phyloP scores from a whole-genome alignment of 2,329 filamentous ascomycete species.

The Alternaria sp. region DNA sequence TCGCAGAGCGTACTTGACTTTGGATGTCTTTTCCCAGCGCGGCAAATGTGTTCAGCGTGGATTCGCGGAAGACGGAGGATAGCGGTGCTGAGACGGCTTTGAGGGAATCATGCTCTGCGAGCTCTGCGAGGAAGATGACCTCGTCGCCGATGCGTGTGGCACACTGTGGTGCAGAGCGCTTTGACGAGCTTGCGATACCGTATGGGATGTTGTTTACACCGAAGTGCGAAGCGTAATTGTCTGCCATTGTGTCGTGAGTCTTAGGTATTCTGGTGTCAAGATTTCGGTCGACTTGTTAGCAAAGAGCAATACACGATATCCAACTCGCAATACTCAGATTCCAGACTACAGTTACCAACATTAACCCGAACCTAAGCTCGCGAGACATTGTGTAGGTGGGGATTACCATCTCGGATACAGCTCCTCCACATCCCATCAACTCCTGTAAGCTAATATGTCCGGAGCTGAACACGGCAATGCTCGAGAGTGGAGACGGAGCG shows the following conservation, averaged over 20 bases:
- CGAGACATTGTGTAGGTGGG: background rate
- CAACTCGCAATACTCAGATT: background rate
- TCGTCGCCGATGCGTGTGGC: constrained; percentile 60
- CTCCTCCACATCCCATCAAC: constrained; percentile 20
- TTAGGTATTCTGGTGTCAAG: background rate
- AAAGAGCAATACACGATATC: background rate
- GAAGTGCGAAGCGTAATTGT: constrained; percentile 36
- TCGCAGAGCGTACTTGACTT: constrained; percentile 48
- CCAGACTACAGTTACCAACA: background rate
- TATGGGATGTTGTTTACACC: constrained; percentile 42
- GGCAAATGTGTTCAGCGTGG: constrained; percentile 58
- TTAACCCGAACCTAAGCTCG: background rate
- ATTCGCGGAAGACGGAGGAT: constrained; percentile 38
- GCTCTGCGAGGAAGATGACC: constrained; percentile 59
- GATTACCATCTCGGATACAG: constrained; percentile 6
- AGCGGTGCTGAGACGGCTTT: constrained; percentile 24
- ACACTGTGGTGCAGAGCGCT: constrained; percentile 46
- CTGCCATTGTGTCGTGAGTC: constrained; percentile 18
- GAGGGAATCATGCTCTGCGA: constrained; percentile 46
- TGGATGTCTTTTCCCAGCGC: constrained; percentile 51
- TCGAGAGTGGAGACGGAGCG: background rate
- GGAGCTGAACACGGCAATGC: background rate
- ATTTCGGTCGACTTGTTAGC: background rate
- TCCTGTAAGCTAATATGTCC: background rate
- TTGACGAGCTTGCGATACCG: constrained; percentile 35